Evolutionary conservation across 352 stramenopile genomes (phyloP).

Genomic region (Globisporangium okanoganense): DNA sequence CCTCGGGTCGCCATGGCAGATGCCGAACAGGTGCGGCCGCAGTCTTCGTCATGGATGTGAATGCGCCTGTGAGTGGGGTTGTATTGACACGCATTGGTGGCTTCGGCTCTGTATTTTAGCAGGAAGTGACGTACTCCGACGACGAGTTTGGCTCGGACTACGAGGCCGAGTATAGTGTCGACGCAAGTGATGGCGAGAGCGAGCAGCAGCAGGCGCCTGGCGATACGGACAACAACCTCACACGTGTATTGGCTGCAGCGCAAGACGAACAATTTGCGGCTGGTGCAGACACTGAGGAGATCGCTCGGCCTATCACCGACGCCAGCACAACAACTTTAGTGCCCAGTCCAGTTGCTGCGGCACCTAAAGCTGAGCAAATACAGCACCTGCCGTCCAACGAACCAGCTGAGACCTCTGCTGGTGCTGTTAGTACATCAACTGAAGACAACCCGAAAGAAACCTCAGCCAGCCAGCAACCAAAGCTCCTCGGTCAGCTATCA

Average conservation of each 20-base stretch:
- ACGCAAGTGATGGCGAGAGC: conserved; percentile 14
- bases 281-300: background rate
- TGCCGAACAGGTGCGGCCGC: conserved; percentile 4
- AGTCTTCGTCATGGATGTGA: background rate
- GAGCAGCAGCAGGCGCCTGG: conserved; percentile 5
- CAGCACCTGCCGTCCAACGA: background rate
- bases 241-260: background rate
- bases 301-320: background rate
- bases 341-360: background rate
- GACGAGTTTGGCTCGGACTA: conserved; percentile 44
- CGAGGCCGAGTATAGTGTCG: conserved; percentile 21
- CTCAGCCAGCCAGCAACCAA: background rate
- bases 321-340: background rate
- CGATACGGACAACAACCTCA: background rate
- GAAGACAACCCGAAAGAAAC: background rate
- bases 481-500: background rate
- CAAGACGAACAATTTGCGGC: too few relatives aligned
- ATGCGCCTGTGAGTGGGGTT: background rate
- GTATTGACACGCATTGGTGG: background rate
- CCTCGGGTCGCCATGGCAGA: conserved; percentile 21
- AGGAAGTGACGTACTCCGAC: conserved; percentile 41
- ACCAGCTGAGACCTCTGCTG: background rate
- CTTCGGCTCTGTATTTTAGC: background rate
- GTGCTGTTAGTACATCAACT: background rate
- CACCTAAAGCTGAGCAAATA: background rate